Percentiles rank a stretch among this genome's conserved stretches.
Conservation (phyloP, 2,329 filamentous ascomycete species). For the Fusarium pseudonygamai region DNA sequence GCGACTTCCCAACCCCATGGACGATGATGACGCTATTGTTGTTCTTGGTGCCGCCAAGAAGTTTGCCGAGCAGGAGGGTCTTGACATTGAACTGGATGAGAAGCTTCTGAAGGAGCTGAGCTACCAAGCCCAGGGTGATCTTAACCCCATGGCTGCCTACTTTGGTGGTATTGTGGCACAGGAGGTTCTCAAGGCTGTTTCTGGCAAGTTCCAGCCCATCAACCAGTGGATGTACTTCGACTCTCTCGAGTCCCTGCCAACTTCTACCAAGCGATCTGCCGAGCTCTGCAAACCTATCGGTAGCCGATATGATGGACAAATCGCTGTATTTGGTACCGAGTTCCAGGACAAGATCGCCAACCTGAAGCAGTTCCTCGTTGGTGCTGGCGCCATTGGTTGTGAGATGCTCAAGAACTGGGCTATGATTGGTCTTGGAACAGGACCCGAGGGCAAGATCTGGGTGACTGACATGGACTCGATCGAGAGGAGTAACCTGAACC, state of each 20-base stretch:
- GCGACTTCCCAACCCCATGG: conserved; percentile 82
- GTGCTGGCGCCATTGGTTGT: conserved; percentile 95
- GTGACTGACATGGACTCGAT: conserved; percentile 99
- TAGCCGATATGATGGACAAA: conserved; percentile 94
- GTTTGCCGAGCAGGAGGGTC: conserved; percentile 76
- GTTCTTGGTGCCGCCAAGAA: conserved; percentile 79
- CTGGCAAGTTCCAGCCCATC: conserved; percentile 97
- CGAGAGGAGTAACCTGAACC: conserved; percentile 98
- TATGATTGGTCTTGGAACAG: conserved; percentile 94
- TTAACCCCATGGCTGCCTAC: conserved; percentile 92
- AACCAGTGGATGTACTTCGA: conserved; percentile 98
- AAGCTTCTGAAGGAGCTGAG: conserved; percentile 93
- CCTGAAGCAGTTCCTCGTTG: conserved; percentile 91
- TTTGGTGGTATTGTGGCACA: conserved; percentile 95
- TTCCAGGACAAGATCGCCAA: conserved; percentile 95
- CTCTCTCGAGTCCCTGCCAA: conserved; percentile 92
- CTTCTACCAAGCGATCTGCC: conserved; percentile 77
- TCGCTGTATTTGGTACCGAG: conserved; percentile 92
- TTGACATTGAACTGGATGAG: conserved; percentile 79
- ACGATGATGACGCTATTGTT: conserved; percentile 83
- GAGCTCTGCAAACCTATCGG: conserved; percentile 88
- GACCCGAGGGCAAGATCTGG: conserved; percentile 86
- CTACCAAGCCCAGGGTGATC: conserved; percentile 91
- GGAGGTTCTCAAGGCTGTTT: conserved; percentile 95
- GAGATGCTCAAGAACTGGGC: conserved; percentile 99